Conservation (phyloP, 2,329 filamentous ascomycete species). For the Fusarium agapanthi region DNA sequence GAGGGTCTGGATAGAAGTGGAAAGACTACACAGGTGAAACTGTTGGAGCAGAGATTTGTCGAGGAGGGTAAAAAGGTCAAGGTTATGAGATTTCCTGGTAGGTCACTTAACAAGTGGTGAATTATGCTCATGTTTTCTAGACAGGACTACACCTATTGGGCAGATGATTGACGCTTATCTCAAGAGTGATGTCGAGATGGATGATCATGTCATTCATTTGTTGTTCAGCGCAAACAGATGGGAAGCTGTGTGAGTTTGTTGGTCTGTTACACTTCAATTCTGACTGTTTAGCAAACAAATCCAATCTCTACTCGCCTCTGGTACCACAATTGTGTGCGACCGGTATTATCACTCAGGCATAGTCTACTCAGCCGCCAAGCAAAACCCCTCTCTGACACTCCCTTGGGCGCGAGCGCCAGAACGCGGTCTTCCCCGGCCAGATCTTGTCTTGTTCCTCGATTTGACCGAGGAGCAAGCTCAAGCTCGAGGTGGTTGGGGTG, state of each 20-base stretch:
- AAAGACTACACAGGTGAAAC: conserved; percentile 88
- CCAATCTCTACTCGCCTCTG: conserved; percentile 63
- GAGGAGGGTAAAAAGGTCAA: conserved; percentile 59
- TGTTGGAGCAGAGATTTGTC: conserved; percentile 66
- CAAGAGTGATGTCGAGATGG: conserved; percentile 74
- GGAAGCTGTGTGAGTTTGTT: conserved; percentile 69
- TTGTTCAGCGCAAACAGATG: conserved; percentile 92
- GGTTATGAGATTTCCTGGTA: conserved; percentile 67
- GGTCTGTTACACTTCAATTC: neutral
- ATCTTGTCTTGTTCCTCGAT: conserved; percentile 88
- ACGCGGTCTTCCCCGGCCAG: conserved; percentile 84
- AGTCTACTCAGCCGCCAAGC: conserved; percentile 91
- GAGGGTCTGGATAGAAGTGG: conserved; percentile 91
- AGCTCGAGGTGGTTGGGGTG: conserved; percentile 84
- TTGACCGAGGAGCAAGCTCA: conserved; percentile 77
- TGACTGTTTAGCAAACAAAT: conserved; percentile 57
- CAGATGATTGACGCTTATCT: conserved; percentile 88
- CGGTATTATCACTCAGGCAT: conserved; percentile 96
- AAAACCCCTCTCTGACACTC: conserved; percentile 73
- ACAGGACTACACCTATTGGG: conserved; percentile 84
- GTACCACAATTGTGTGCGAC: conserved; percentile 84
- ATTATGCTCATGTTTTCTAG: conserved; percentile 52
- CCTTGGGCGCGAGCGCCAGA: conserved; percentile 87
- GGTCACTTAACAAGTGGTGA: conserved; percentile 32
- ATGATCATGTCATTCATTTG: conserved; percentile 90